These are phyloP conservation scores for Priceomyces carsonii DNA, from an alignment of 805 yeast species.

Conservation along the genomic window DNA sequence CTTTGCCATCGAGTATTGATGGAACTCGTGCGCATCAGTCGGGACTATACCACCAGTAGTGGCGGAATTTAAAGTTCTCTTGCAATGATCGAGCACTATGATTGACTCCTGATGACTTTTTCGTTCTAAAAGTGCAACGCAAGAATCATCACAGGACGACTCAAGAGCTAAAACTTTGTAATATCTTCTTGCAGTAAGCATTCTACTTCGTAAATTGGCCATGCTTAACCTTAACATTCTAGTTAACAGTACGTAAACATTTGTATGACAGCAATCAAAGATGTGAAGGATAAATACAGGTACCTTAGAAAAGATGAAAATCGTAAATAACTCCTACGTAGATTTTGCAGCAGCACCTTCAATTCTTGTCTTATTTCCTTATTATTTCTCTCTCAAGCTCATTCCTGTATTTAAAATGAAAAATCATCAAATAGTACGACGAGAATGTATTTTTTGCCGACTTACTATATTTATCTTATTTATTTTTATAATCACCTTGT, in stretches of 20 bases:
- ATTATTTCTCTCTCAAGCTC: too few species aligned
- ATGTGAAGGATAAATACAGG: too few species aligned
- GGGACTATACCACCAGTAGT: slow-evolving; percentile 86
- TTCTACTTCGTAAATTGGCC: too few species aligned
- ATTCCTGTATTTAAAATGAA: too few species aligned
- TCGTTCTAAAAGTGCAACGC: slow-evolving; percentile 76
- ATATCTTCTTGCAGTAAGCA: slow-evolving; percentile 23
- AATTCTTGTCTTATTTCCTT: too few species aligned
- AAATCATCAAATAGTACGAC: slow-evolving; percentile 3
- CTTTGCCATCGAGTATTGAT: slow-evolving; percentile 57
- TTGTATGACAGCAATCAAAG: too few species aligned
- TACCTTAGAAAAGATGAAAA: too few species aligned
- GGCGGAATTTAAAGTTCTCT: slow-evolving; percentile 65
- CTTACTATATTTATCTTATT: background rate
- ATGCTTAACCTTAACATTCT: too few species aligned
- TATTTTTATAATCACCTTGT: background rate
- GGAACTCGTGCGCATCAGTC: slow-evolving; percentile 78
- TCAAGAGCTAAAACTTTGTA: slow-evolving; percentile 84
- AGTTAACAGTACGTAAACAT: too few species aligned
- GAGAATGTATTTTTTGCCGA: background rate
- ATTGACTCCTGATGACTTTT: slow-evolving; percentile 38
- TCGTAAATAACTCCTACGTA: too few species aligned
- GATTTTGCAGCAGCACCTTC: too few species aligned
- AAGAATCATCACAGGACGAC: slow-evolving; percentile 93
- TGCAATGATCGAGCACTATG: slow-evolving; percentile 55